Conservation (phyloP, 2,329 filamentous ascomycete genomes). For the Ophiostoma piceae region DNA sequence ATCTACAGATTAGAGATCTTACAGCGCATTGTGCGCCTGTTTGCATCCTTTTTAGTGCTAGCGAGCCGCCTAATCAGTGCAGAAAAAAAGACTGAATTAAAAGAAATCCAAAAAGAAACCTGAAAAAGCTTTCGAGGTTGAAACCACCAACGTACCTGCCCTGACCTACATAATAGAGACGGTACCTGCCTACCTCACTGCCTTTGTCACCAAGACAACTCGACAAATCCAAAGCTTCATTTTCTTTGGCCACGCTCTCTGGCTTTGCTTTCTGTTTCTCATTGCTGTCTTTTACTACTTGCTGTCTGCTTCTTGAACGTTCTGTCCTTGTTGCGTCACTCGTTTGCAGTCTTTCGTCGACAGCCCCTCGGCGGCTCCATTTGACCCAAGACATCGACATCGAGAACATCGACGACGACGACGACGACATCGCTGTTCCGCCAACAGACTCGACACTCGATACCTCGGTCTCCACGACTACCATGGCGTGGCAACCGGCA, state of each 20-base stretch:
- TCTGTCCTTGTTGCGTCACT: not conserved
- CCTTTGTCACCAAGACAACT: conserved; percentile 13
- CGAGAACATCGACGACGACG: not conserved
- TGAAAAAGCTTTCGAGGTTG: not conserved
- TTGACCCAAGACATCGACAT: conserved; percentile 2
- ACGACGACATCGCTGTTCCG: not conserved
- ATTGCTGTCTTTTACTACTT: not conserved
- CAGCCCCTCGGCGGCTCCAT: not conserved
- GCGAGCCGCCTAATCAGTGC: not conserved
- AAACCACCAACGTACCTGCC: not conserved
- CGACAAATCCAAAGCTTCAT: not conserved
- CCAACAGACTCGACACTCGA: not conserved
- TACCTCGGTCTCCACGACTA: conserved; percentile 11
- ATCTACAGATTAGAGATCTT: not conserved
- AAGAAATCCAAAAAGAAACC: not conserved
- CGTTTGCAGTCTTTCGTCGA: not conserved
- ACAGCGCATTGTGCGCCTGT: conserved; percentile 6
- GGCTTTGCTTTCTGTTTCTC: not conserved
- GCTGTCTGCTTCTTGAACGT: not conserved
- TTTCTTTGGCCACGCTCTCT: not conserved
- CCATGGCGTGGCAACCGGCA: conserved; percentile 90
- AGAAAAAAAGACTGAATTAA: not conserved
- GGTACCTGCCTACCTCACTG: not conserved
- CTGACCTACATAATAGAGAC: not conserved
- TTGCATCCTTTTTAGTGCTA: conserved; percentile 5